Evolutionary conservation across 345 rosid genomes (phyloP), one percentile per base, ranked within the genome.

Genomic region (Lepidium aucheri): DNA sequence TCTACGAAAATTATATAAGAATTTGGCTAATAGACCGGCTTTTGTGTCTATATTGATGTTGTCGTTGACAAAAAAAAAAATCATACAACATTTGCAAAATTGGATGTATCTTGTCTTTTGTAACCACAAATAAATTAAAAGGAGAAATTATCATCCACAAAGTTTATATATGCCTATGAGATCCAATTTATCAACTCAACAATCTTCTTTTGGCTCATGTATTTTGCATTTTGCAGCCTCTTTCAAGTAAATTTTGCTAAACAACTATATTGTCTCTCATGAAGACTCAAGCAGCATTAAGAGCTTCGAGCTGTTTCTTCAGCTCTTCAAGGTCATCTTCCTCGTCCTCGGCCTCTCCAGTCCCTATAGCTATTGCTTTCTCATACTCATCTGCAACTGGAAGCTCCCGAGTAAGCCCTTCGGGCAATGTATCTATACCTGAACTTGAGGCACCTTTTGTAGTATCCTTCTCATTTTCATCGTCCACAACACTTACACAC

Each of bases 351-450:
- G 88, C 33, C 51, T 80, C 82, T 15, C 78, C 55, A 58, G 79
- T 41, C 63, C 59, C 87, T 38, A 82, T 60, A 24, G 74, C 65
- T 14, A 79, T 74, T 56, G 18, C 9, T 65, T 80, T 79, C 47
- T 79, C 77, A 64, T 68, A 83, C 63, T 77, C 82, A 59, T 86
- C 97, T 0, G 99, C 92, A 13, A 49, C 80, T 50, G 99, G 97
- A 42, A 90, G 95, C 84, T 94, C 97, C 5, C 58, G 88, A 7
- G 84, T 76, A 43, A 94, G 90, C 74, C 99, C 99, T 75, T 86
- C 92, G 0, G 99, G 99, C 63, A 88, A 87, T 50, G 81, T 63
- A 74, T 73, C 99, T 88, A 83, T 63, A 86, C 98, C 96, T 80
- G 90, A 80, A 79, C 79, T 82, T 67, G 84, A 43, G 56, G 81